Evolutionary conservation across 2,329 filamentous ascomycete species (phyloP), one percentile per base, ranked within the genome.

Genomic region (Phialophora tarda): DNA sequence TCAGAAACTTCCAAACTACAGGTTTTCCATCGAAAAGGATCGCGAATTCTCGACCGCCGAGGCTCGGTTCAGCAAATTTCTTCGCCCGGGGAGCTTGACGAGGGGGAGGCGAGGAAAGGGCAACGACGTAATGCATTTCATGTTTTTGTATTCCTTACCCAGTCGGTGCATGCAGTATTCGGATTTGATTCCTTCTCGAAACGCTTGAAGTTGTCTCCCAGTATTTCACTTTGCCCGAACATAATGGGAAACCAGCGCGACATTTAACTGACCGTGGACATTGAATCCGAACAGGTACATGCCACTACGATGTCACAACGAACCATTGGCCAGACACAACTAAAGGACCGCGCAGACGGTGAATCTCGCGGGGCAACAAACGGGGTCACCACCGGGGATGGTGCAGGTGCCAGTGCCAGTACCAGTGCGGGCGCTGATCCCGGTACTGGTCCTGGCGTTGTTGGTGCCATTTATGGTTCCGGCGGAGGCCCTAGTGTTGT

Each of bases 31-130:
- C 58, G 10, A 50, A 24, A 21, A 51, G 28, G 4, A 12, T 28
- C 30, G 41, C 32, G 58, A 60, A 41, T 38, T 60, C 41, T 32
- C 58, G 17, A 17, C 41, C 32, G 50, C 47, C 6, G 58, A 60
- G 44, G 58, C 58, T n/a, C 58, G 44, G 50, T 24, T 60, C 14
- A 28, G 30, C 26, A 32, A 38, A 12, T 51, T 53, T 12, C n/a
- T 60, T 8, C 47, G 21, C 14, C 44, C 44, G 24, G 44, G 41
- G 41, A 50, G 24, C 44, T n/a, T n/a, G 50, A 51, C 48, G 44
- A 50, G 41, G 50, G n/a, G 41, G 10, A 51, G 21, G n/a, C 28
- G 58, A 51, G 44, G 7, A 41, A 60, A 26, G 30, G n/a, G 58
- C 32, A 34, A 34, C 32, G 32, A 34, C 32, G 32, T 34, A 34